Evolutionary conservation across 2,329 filamentous ascomycete genomes (phyloP).

Genomic region (Xylaria polymorpha): DNA sequence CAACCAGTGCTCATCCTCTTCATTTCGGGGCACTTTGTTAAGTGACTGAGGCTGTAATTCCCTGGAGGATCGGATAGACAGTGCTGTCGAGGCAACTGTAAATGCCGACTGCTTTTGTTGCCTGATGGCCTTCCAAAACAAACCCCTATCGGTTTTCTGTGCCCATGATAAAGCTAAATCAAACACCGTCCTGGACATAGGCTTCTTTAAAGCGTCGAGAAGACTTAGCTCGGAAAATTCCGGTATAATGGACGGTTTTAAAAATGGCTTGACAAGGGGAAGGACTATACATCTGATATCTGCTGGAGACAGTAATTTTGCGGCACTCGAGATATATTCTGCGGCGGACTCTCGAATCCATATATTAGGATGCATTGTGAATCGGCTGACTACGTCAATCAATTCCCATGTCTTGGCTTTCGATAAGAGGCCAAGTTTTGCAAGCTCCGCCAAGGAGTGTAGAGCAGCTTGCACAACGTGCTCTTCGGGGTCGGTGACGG

Average conservation of each 20-base stretch:
- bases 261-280: slow-evolving; percentile 82
- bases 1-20: slow-evolving; percentile 97
- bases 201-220: slow-evolving; percentile 84
- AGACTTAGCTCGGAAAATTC: slow-evolving; percentile 78
- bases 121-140: slow-evolving; percentile 86
- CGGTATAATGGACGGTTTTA: slow-evolving; percentile 76
- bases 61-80: slow-evolving; percentile 66
- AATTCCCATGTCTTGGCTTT: slow-evolving; percentile 88
- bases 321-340: slow-evolving; percentile 82
- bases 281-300: slow-evolving; percentile 86
- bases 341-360: slow-evolving; percentile 94
- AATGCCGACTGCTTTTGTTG: slow-evolving; percentile 74
- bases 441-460: slow-evolving; percentile 87
- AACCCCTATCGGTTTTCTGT: slow-evolving; percentile 78
- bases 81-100: slow-evolving; percentile 68
- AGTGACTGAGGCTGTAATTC: slow-evolving; percentile 69
- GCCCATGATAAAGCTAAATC: slow-evolving; percentile 92
- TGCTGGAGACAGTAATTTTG: slow-evolving; percentile 79
- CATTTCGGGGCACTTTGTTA: slow-evolving; percentile 76
- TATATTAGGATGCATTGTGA: slow-evolving; percentile 91
- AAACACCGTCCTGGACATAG: slow-evolving; percentile 81
- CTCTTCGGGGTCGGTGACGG: slow-evolving; percentile 91
- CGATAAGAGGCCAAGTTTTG: slow-evolving; percentile 87
- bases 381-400: slow-evolving; percentile 82
- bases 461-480: slow-evolving; percentile 93